phyloP scores from a whole-genome alignment of 495 filamentous ascomycete genomes.

The Thermochaetoides thermophila region DNA sequence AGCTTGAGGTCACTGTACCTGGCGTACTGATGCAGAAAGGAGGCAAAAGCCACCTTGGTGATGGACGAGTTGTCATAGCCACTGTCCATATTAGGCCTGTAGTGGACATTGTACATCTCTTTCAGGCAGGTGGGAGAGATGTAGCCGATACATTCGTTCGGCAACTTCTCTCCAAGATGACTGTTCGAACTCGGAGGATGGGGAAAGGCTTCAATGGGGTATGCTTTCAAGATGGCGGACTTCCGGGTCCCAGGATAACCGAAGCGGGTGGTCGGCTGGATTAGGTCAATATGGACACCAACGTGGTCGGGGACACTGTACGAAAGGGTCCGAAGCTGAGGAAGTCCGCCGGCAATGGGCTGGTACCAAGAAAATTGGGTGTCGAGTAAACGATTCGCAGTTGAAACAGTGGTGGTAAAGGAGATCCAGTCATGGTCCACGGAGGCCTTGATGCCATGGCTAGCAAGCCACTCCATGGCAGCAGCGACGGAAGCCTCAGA shows the following conservation, averaged over 20 bases:
- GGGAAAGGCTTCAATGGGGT: slow-evolving; percentile 13
- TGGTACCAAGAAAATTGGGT: slow-evolving; percentile 31
- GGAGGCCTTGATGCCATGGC: slow-evolving; percentile 31
- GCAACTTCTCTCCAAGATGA: too few relatives aligned
- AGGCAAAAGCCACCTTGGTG: slow-evolving; percentile 27
- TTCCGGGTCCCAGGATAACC: slow-evolving; percentile 16
- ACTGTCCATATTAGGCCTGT: too few relatives aligned
- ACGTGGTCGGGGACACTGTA: slow-evolving; percentile 51
- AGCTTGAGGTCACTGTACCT: slow-evolving; percentile 38
- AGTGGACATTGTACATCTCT: slow-evolving; percentile 41
- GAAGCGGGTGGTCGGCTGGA: slow-evolving; percentile 58
- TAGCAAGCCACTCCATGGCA: slow-evolving; percentile 34
- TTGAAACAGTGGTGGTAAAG: slow-evolving; percentile 33
- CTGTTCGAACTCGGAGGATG: slow-evolving; percentile 24
- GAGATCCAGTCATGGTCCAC: slow-evolving; percentile 32
- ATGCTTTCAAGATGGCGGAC: slow-evolving; percentile 18
- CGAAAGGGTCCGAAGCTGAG: slow-evolving; percentile 38
- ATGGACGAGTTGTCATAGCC: slow-evolving; percentile 1
- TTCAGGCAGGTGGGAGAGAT: slow-evolving; percentile 46
- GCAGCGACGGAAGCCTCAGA: slow-evolving; percentile 26
- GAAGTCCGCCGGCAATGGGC: slow-evolving; percentile 20
- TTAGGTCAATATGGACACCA: slow-evolving; percentile 42
- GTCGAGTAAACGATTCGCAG: slow-evolving; percentile 32
- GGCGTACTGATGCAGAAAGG: slow-evolving; percentile 42
- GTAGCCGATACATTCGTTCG: slow-evolving; percentile 5